A percentile compares a stretch with the other conserved stretches of the same genome.
Evolutionary conservation across 257 asterid species (phyloP).

Genomic region (Rehmannia glutinosa): DNA sequence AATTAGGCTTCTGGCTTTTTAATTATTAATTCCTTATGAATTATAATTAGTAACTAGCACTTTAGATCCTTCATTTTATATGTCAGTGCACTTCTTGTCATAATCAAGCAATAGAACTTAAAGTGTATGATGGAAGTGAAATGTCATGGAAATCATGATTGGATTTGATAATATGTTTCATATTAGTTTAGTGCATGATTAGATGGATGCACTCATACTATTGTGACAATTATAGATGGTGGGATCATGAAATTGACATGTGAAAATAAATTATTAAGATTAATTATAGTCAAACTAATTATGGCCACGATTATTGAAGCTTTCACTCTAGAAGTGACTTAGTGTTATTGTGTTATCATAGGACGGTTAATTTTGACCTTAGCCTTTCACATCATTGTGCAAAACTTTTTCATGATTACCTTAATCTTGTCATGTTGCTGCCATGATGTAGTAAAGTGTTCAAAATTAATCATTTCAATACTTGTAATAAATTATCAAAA

Average conservation of each 20-base stretch:
- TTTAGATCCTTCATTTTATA: neutral
- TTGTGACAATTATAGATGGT: neutral
- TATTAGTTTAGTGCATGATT: neutral
- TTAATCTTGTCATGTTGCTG: neutral
- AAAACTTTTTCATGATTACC: neutral
- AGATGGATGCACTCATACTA: neutral
- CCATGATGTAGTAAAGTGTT: neutral
- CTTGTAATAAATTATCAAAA: neutral
- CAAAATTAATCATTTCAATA: too few relatives aligned
- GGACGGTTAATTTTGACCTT: constrained; percentile 2
- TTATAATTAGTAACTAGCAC: neutral
- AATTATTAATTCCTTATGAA: too few relatives aligned
- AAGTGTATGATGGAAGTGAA: neutral
- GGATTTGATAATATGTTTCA: neutral
- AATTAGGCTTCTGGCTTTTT: too few relatives aligned
- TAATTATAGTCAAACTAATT: neutral
- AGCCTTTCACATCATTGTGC: neutral
- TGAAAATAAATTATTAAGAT: neutral
- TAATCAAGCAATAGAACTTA: neutral
- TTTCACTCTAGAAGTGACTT: too few relatives aligned
- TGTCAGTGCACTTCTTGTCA: neutral
- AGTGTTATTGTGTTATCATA: too few relatives aligned
- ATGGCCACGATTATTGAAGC: too few relatives aligned
- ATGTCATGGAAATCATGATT: neutral
- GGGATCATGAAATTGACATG: neutral